phyloP scores from a whole-genome alignment of 2,329 filamentous ascomycete species.

The Tetracladium maxilliforme region DNA sequence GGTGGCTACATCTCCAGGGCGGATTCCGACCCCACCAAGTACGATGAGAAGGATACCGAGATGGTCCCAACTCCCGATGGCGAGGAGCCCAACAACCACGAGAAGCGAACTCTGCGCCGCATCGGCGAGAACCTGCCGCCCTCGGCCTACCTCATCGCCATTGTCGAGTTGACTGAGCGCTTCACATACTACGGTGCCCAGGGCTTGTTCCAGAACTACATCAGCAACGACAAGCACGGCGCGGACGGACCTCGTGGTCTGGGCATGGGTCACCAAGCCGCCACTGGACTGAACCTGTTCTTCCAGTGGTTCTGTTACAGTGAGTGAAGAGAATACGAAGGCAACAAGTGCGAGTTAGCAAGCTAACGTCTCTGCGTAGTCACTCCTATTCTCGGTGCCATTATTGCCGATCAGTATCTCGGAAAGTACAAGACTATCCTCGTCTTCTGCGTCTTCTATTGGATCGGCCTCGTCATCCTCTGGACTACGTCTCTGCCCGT shows the following conservation, averaged over 20 bases:
- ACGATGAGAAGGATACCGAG: constrained; percentile 10
- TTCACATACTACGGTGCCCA: constrained; percentile 50
- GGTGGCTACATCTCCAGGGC: constrained; percentile 10
- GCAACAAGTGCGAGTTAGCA: background rate
- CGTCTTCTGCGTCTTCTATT: constrained; percentile 39
- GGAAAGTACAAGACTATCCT: constrained; percentile 53
- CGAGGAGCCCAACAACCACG: constrained; percentile 34
- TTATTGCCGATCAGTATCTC: constrained; percentile 47
- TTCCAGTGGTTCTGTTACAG: constrained; percentile 35
- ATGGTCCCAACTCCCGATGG: constrained; percentile 23
- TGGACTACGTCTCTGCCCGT: constrained; percentile 44
- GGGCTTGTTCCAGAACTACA: constrained; percentile 41
- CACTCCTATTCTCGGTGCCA: constrained; percentile 31
- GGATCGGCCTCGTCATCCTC: constrained; percentile 47
- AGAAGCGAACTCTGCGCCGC: constrained; percentile 32
- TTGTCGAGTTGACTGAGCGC: constrained; percentile 49
- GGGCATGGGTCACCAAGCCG: constrained; percentile 36
- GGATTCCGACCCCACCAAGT: constrained; percentile 12
- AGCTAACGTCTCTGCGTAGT: constrained; percentile 1
- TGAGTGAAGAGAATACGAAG: background rate
- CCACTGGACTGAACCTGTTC: constrained; percentile 37
- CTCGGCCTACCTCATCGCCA: constrained; percentile 47
- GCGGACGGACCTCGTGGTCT: constrained; percentile 32
- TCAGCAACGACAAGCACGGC: constrained; percentile 27
- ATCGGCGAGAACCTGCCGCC: constrained; percentile 37